Evolutionary conservation across 73 alveolate species (phyloP).

Genomic region (Diophrys sp.): DNA sequence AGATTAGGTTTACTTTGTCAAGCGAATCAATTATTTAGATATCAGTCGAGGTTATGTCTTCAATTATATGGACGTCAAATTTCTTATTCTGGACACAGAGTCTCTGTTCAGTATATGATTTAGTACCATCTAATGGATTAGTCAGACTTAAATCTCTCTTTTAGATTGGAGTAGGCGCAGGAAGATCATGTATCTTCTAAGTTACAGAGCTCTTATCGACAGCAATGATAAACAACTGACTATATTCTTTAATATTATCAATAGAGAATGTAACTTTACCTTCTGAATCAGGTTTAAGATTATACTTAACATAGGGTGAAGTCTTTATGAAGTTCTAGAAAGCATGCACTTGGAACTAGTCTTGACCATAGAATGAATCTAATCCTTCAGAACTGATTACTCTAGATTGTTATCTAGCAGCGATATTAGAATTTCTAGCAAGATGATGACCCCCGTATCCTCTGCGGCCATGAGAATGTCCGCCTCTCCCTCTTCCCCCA

Average conservation of each 20-base stretch:
- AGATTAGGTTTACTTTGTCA: slow-evolving; percentile 30
- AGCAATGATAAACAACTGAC: slow-evolving; percentile 37
- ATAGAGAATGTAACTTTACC: slow-evolving; percentile 24
- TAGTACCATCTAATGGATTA: slow-evolving; percentile 20
- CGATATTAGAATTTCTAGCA: background rate
- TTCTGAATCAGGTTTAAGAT: slow-evolving; percentile 27
- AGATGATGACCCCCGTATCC: background rate
- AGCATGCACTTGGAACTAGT: background rate
- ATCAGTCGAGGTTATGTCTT: slow-evolving; percentile 46
- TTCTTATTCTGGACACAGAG: background rate
- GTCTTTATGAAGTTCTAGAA: slow-evolving; percentile 64
- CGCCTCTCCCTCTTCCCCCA: background rate
- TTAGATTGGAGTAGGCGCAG: background rate
- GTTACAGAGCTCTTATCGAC: slow-evolving; percentile 31
- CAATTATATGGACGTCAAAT: slow-evolving; percentile 20
- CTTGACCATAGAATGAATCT: background rate
- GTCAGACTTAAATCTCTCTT: slow-evolving; percentile 43
- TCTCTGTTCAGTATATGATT: slow-evolving; percentile 43
- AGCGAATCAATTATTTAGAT: slow-evolving; percentile 49
- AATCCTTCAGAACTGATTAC: too few species aligned
- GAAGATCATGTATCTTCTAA: slow-evolving; percentile 20
- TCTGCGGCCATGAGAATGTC: background rate
- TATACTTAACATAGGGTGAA: slow-evolving; percentile 31
- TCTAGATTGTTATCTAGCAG: too few species aligned
- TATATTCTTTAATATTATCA: slow-evolving; percentile 17